A percentile compares a stretch with the other conserved stretches of the same genome.
Conservation (phyloP, 179 eudicot genomes). For the Spinacia oleracea region DNA sequence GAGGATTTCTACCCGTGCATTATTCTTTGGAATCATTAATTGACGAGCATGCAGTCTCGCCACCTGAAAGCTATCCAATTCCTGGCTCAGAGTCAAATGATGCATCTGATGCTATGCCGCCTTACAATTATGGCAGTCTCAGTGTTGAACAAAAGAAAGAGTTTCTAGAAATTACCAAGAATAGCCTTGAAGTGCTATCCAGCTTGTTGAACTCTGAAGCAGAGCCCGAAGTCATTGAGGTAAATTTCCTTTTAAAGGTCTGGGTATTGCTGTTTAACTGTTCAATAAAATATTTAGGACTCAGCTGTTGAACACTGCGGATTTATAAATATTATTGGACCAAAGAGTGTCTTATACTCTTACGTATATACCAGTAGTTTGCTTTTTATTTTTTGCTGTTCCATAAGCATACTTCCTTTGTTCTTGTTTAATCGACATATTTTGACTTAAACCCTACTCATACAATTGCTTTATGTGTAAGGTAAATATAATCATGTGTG, state of each 20-base stretch:
- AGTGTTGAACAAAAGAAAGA: constrained; percentile 85
- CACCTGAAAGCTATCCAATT: constrained; percentile 68
- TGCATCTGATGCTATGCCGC: constrained; percentile 29
- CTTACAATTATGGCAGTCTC: constrained; percentile 41
- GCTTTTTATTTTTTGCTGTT: background rate
- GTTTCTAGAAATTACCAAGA: constrained; percentile 63
- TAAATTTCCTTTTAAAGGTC: constrained; percentile 27
- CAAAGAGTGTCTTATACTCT: background rate
- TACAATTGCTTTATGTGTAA: too few species aligned
- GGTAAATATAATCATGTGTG: too few species aligned
- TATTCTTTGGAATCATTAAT: constrained; percentile 57
- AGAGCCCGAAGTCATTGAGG: constrained; percentile 64
- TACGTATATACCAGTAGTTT: background rate
- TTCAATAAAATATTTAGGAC: background rate
- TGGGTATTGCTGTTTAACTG: background rate
- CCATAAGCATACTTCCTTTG: too few species aligned
- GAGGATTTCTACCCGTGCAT: constrained; percentile 38
- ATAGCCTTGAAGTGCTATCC: constrained; percentile 81
- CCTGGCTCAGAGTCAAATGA: constrained; percentile 47
- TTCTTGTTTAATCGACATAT: too few species aligned
- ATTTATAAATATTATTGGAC: background rate
- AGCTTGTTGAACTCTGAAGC: constrained; percentile 67
- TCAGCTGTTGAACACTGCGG: background rate
- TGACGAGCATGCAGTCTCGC: constrained; percentile 45
- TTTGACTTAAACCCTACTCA: too few species aligned